Evolutionary conservation across 257 asterid species (phyloP).

Genomic region (Solanum sitiens): DNA sequence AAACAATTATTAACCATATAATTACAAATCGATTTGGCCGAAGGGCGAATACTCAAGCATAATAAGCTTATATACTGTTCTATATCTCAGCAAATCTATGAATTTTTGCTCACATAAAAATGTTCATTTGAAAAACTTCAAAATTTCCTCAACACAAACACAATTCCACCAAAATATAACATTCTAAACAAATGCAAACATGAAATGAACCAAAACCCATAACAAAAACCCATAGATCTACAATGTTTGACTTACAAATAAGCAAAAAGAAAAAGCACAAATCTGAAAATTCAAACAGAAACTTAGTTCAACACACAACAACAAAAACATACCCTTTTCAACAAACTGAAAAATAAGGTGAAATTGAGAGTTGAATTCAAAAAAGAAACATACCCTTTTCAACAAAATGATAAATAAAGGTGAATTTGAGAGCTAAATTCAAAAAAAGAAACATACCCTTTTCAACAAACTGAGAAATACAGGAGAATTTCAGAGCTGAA

Average conservation of each 20-base stretch:
- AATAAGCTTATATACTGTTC: not conserved
- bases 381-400: not conserved
- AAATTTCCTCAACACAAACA: not conserved
- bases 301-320: not conserved
- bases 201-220: not conserved
- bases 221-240: not conserved
- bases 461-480: not conserved
- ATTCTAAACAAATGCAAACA: not conserved
- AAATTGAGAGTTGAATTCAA: not conserved
- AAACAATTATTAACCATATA: not conserved
- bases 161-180: not conserved
- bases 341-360: not conserved
- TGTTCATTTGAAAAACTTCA: too few relatives aligned
- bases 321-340: not conserved
- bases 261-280: not conserved
- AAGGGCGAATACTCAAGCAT: not conserved
- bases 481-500: not conserved
- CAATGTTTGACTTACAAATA: not conserved
- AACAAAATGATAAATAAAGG: not conserved
- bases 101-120: not conserved
- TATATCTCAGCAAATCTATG: not conserved
- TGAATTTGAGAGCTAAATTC: not conserved
- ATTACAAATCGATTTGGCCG: not conserved
- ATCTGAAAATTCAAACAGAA: not conserved
- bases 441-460: not conserved